A percentile compares a stretch with the other conserved stretches of the same genome.
Conservation (phyloP, 768 basidiomycete species). For the Nidula microcarpa region DNA sequence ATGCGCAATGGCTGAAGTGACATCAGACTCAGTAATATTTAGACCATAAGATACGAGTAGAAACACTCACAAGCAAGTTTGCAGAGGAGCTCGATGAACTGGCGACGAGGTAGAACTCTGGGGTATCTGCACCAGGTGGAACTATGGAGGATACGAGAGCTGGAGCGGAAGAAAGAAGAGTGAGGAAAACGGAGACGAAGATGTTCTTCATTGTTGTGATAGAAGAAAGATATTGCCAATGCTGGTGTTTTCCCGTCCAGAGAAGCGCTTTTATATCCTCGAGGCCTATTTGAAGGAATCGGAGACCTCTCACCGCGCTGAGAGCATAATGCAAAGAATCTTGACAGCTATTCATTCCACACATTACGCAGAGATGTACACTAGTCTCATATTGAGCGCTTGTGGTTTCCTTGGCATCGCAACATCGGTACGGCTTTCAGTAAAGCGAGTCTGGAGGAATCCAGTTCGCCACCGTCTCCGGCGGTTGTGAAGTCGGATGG, state of each 20-base stretch:
- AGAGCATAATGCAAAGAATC: neutral
- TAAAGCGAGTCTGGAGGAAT: too few species aligned
- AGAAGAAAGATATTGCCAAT: too few species aligned
- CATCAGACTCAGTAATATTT: neutral
- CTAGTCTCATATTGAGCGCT: too few species aligned
- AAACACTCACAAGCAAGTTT: conserved; percentile 18
- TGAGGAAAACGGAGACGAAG: neutral
- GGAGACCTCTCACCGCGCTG: neutral
- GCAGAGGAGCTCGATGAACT: conserved; percentile 11
- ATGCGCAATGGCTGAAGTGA: conserved; percentile 22
- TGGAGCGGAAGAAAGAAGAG: conserved; percentile 6
- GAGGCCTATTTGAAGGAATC: neutral
- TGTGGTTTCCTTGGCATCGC: too few species aligned
- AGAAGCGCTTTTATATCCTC: too few species aligned
- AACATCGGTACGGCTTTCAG: too few species aligned
- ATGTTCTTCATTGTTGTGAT: conserved; percentile 2
- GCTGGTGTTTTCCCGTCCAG: too few species aligned
- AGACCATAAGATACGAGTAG: neutral
- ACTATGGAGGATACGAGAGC: conserved; percentile 6
- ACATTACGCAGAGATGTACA: too few species aligned
- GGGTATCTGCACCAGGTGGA: conserved; percentile 25
- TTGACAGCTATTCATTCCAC: too few species aligned
- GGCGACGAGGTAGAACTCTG: conserved; percentile 30
- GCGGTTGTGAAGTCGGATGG: too few species aligned
- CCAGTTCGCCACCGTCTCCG: too few species aligned